A percentile compares a stretch with the other conserved stretches of the same genome.
Evolutionary conservation across 2,329 filamentous ascomycete species (phyloP).

Genomic region (Fusarium dimerum): DNA sequence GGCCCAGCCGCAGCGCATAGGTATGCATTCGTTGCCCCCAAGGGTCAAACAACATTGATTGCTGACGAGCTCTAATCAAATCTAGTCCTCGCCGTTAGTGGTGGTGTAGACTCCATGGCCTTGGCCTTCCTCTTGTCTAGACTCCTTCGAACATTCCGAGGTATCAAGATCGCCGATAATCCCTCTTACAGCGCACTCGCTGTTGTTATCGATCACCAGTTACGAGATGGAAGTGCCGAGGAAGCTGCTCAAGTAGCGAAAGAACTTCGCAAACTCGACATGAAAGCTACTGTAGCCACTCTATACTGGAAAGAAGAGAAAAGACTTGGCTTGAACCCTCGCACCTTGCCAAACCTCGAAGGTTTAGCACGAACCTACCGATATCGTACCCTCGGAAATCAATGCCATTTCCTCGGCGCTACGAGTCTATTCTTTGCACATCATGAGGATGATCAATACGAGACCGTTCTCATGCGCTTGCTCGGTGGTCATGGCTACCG

Average conservation of each 20-base stretch:
- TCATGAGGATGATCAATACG: constrained; percentile 87
- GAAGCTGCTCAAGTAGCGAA: constrained; percentile 53
- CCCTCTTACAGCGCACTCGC: constrained; percentile 43
- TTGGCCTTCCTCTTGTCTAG: constrained; percentile 72
- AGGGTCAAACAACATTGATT: too few relatives aligned
- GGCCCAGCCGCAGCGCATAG: constrained; percentile 41
- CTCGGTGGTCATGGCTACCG: constrained; percentile 64
- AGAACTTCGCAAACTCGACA: constrained; percentile 41
- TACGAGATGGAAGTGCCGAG: constrained; percentile 51
- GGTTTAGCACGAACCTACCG: constrained; percentile 71
- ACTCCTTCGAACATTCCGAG: constrained; percentile 36
- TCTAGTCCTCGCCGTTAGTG: constrained; percentile 78
- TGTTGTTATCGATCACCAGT: constrained; percentile 58
- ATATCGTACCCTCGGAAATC: constrained; percentile 68
- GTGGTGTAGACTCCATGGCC: constrained; percentile 98
- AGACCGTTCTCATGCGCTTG: constrained; percentile 83
- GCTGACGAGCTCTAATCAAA: not conserved
- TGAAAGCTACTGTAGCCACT: constrained; percentile 28
- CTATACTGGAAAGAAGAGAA: constrained; percentile 50
- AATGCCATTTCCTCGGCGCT: constrained; percentile 55
- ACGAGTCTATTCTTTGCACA: constrained; percentile 75
- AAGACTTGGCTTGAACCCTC: constrained; percentile 32
- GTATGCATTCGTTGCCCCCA: constrained; percentile 32
- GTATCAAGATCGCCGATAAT: constrained; percentile 47
- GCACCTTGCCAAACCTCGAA: constrained; percentile 66